Percentiles rank a stretch among this genome's conserved stretches.
Evolutionary conservation across 106 monocot genomes (phyloP).

Genomic region (Dendrobium nobile): DNA sequence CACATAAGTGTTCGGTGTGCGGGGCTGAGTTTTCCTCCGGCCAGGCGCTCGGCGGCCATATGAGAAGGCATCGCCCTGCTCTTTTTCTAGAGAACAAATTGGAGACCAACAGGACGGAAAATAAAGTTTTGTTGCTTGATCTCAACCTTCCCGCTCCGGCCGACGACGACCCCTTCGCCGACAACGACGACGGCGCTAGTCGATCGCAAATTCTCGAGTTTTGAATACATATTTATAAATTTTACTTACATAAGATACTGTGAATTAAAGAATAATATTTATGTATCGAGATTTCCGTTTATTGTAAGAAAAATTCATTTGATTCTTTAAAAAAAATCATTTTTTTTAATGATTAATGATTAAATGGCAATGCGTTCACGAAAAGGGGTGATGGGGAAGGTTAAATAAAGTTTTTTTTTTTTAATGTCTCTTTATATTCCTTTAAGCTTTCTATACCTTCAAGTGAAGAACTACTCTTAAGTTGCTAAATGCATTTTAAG

Average conservation of each 20-base stretch:
- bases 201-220: constrained; percentile 40
- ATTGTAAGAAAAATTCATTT: background rate
- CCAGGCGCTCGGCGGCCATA: constrained; percentile 92
- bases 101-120: constrained; percentile 21
- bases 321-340: background rate
- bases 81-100: background rate
- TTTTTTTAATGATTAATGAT: too few relatives aligned
- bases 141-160: constrained; percentile 59
- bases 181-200: constrained; percentile 25
- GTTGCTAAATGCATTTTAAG: too few relatives aligned
- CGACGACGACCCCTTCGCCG: constrained; percentile 27
- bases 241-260: background rate
- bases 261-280: background rate
- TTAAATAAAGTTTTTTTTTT: too few relatives aligned
- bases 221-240: too few relatives aligned
- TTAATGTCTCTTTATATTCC: too few relatives aligned
- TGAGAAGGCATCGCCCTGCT: constrained; percentile 73
- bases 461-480: too few relatives aligned
- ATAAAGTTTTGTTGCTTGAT: constrained; percentile 35
- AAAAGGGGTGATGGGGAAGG: background rate
- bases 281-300: background rate
- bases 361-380: background rate
- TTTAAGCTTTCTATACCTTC: too few relatives aligned
- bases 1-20: constrained; percentile 63
- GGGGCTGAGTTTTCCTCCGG: constrained; percentile 79